A percentile compares a stretch with the other conserved stretches of the same genome.
Evolutionary conservation across 192 early-diverging fungal genomes (phyloP).

Genomic region (Podila epigama): DNA sequence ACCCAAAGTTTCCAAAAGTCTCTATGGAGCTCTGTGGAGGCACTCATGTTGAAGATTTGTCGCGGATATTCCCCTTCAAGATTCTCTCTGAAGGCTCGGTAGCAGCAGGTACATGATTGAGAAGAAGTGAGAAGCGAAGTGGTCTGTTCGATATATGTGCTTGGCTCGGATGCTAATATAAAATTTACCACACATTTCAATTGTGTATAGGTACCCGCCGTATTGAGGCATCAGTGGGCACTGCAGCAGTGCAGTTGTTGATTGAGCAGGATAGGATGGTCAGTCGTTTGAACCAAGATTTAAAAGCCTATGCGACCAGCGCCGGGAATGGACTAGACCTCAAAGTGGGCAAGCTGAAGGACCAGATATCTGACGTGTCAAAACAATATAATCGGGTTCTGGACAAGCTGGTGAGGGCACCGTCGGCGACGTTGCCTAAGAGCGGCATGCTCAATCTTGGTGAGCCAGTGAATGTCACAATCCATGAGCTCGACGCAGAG

Average conservation of each 20-base stretch:
- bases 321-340: constrained; percentile 44
- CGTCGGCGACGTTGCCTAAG: constrained; percentile 6
- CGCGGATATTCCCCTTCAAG: constrained; percentile 61
- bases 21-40: constrained; percentile 66
- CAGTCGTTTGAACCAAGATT: constrained; percentile 38
- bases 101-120: constrained; percentile 55
- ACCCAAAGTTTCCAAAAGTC: constrained; percentile 44
- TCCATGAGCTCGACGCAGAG: constrained; percentile 49
- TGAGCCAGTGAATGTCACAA: constrained; percentile 1
- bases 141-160: not conserved
- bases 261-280: constrained; percentile 54
- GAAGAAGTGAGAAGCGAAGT: not conserved
- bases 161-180: not conserved
- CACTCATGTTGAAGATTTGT: constrained; percentile 61
- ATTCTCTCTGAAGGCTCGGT: constrained; percentile 62
- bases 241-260: constrained; percentile 50
- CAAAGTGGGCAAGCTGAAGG: constrained; percentile 53
- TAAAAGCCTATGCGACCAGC: constrained; percentile 44
- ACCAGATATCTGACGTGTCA: constrained; percentile 51
- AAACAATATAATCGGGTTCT: constrained; percentile 38
- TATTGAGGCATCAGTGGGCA: constrained; percentile 66
- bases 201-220: constrained; percentile 54
- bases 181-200: not conserved
- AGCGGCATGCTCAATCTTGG: constrained; percentile 9
- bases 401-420: constrained; percentile 52